A percentile compares a stretch with the other conserved stretches of the same genome.
Conservation (phyloP, 2,329 filamentous ascomycete genomes). For the Didymella pinodella region DNA sequence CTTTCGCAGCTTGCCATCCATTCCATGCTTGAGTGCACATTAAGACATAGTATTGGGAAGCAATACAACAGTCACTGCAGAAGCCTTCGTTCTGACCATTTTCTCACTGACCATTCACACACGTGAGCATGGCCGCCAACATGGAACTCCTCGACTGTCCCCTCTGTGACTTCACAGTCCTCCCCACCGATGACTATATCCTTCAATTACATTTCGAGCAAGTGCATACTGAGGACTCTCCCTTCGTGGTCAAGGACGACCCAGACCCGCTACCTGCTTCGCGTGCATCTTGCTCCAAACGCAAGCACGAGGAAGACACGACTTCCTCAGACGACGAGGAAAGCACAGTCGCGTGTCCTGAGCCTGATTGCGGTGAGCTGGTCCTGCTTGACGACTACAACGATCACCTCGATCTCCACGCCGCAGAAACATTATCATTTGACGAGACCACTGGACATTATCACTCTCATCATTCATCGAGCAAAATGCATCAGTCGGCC, state of each 20-base stretch:
- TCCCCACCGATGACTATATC: slow-evolving; percentile 41
- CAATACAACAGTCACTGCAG: not conserved
- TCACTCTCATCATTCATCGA: slow-evolving; percentile 44
- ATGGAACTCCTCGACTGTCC: slow-evolving; percentile 45
- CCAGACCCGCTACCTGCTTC: slow-evolving; percentile 38
- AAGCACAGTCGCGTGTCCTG: slow-evolving; percentile 51
- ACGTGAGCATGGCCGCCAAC: slow-evolving; percentile 27
- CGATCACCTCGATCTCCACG: slow-evolving; percentile 58
- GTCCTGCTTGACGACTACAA: slow-evolving; percentile 54
- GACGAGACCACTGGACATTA: slow-evolving; percentile 46
- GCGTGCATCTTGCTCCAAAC: slow-evolving; percentile 30
- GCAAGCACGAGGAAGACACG: slow-evolving; percentile 29
- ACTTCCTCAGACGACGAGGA: slow-evolving; percentile 45
- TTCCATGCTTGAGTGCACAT: not conserved
- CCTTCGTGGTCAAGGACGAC: slow-evolving; percentile 47
- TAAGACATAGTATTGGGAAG: not conserved
- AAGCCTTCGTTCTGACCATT: not conserved
- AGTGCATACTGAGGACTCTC: slow-evolving; percentile 49
- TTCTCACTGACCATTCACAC: not conserved
- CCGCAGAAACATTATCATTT: slow-evolving; percentile 50
- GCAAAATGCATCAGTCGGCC: slow-evolving; percentile 41
- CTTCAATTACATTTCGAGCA: slow-evolving; percentile 54
- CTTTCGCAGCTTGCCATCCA: not conserved
- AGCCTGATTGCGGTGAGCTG: slow-evolving; percentile 54
- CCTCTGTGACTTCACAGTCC: slow-evolving; percentile 45